Base-by-base conservation (phyloP, 495 filamentous ascomycete genomes). In the Chaetomium tenue region DNA sequence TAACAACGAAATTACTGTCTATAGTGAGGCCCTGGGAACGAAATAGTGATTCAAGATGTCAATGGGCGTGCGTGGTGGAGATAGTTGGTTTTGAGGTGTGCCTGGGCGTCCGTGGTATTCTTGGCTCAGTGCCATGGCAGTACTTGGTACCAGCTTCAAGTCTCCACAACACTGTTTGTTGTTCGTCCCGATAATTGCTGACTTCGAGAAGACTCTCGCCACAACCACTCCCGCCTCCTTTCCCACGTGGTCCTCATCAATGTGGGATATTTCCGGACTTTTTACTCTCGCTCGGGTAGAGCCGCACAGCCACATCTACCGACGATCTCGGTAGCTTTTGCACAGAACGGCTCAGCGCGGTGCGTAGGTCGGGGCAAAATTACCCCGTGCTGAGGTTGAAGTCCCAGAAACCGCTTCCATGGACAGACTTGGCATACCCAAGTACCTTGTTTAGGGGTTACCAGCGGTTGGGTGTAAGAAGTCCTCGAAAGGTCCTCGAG, bases 341-440 rank as follows among this genome's bases (percentile, higher is more conserved):
- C 22, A 11, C 28, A 42, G 44, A 12, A 39, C 16, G 11, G 37
- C 44, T 28, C 52, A 51, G 5, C 16, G 44, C 18, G 2, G 15
- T 28, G 50, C 56, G 33, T 42, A 37, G 22, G 9, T 57, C 68
- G 68, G 68, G 20, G 37, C 26, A 50, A 66, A 39, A 30, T 70
- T 70, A 23, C 47, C 11, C 68, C 68, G 68, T 58, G 68, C 68
- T 70, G 65, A 70, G 18, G 40, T 23, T 25, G 20, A 54, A 54
- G 48, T 39, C 28, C 28, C 47, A 13, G 28, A 2, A 18, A 39
- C 26, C 22, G 33, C 40, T 20, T 22, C 7, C 15, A 4, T 40
- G 6, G 18, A 8, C 46, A 50, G 9, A 23, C 20, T 50, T 50
- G n/a, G n/a, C 20, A 50, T n/a, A n/a, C n/a, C n/a, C n/a, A 18